Evolutionary conservation across 176 grass and related monocot species (phyloP).

Genomic region (Carex kokanica): DNA sequence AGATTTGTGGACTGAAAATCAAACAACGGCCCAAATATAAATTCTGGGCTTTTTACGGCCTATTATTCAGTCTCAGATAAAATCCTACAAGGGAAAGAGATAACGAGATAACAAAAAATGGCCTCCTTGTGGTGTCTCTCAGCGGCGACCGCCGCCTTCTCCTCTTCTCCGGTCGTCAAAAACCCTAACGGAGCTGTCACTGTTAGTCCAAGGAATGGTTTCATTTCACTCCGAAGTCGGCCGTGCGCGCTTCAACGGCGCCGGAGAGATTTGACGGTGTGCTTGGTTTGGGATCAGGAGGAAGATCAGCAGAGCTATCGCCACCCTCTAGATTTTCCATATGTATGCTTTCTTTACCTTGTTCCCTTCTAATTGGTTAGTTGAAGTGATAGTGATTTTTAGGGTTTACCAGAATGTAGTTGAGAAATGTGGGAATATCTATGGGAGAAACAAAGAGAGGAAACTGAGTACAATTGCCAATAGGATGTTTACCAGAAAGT

Average conservation of each 20-base stretch:
- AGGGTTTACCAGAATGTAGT: neutral
- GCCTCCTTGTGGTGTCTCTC: constrained; percentile 15
- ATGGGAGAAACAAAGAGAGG: neutral
- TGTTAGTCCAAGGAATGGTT: neutral
- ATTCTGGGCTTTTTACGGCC: neutral
- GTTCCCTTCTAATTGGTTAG: neutral
- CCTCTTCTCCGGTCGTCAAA: neutral
- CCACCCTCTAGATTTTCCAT: constrained; percentile 12
- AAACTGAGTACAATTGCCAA: neutral
- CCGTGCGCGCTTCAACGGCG: neutral
- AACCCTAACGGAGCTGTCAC: neutral
- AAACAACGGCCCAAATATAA: no score
- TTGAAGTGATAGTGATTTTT: no score
- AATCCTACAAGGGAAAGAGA: neutral
- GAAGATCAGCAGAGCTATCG: neutral
- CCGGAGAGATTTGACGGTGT: constrained; percentile 2
- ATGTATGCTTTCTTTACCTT: neutral
- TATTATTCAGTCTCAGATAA: neutral
- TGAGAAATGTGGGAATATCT: neutral
- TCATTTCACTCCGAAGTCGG: neutral
- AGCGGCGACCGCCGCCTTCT: neutral
- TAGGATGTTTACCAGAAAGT: neutral
- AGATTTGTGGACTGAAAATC: no score
- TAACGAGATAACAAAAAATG: neutral
- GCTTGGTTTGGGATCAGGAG: neutral